Conservation (phyloP, 2,329 filamentous ascomycete species). For the Colletotrichum viniferum region DNA sequence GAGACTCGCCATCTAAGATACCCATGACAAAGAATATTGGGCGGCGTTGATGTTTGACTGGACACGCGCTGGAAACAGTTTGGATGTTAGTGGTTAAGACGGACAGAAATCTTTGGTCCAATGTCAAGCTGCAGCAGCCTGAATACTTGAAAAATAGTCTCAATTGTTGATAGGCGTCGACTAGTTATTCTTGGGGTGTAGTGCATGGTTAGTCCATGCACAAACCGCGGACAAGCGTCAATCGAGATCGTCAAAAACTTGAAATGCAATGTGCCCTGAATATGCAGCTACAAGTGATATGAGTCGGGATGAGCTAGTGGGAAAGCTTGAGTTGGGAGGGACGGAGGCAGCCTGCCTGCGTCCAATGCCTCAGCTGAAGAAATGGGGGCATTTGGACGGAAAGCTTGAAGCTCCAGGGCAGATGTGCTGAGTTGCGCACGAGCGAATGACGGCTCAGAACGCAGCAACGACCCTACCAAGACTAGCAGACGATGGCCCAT, state of each 20-base stretch:
- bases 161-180: constrained; percentile 12
- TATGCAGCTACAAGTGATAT: not conserved
- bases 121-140: not conserved
- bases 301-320: not conserved
- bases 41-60: not conserved
- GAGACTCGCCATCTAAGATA: constrained; percentile 83
- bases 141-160: constrained; percentile 7
- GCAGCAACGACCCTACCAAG: not conserved
- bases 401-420: not conserved
- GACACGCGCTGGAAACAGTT: not conserved
- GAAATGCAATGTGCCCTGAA: not conserved
- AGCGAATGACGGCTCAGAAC: not conserved
- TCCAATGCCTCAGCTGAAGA: not conserved
- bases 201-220: not conserved
- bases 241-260: not conserved
- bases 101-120: not conserved
- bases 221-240: not conserved
- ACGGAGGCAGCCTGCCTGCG: not conserved
- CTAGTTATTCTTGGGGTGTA: not conserved
- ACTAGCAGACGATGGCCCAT: not conserved
- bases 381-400: not conserved
- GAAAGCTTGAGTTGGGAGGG: not conserved
- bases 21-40: not conserved
- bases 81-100: not conserved
- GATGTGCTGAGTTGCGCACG: not conserved